Conservation (phyloP, 1,139 yeast species). For the Candida sojae region DNA sequence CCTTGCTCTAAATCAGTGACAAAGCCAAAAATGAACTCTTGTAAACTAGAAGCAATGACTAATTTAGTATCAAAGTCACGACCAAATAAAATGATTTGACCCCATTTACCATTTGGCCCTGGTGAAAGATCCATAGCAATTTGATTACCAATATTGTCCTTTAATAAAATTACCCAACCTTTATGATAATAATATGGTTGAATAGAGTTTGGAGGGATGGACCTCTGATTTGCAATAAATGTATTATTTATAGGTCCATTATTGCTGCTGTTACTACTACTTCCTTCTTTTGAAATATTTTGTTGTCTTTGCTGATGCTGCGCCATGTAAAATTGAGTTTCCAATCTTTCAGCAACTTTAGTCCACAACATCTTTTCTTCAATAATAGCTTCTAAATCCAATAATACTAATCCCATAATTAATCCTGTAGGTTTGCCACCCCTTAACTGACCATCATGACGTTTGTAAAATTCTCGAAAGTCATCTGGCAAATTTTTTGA, state of each 20-base stretch:
- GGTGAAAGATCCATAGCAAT: conserved; percentile 65
- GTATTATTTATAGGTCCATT: conserved; percentile 19
- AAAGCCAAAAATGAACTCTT: conserved; percentile 52
- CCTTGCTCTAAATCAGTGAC: conserved; percentile 56
- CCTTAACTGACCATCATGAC: conserved; percentile 81
- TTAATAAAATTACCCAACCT: conserved; percentile 62
- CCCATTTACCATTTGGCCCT: conserved; percentile 60
- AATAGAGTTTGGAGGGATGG: conserved; percentile 58
- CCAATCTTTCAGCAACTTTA: conserved; percentile 58
- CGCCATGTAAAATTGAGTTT: conserved; percentile 38
- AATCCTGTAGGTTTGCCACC: conserved; percentile 79
- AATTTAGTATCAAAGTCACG: conserved; percentile 64
- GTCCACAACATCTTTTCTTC: conserved; percentile 78
- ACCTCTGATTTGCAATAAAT: conserved; percentile 53
- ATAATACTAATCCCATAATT: conserved; percentile 66
- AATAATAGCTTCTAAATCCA: conserved; percentile 70
- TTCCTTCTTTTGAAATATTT: conserved; percentile 8
- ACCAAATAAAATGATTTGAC: conserved; percentile 64
- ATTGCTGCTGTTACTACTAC: conserved; percentile 9
- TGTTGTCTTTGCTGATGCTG: conserved; percentile 31
- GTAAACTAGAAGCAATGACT: conserved; percentile 57
- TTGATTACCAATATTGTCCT: conserved; percentile 61
- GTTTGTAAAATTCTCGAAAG: conserved; percentile 70
- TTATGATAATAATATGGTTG: conserved; percentile 58
- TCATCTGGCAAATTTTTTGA: conserved; percentile 63